Base-by-base conservation (phyloP, 192 early-diverging fungal species). In the Lunasporangiospora selenospora region DNA sequence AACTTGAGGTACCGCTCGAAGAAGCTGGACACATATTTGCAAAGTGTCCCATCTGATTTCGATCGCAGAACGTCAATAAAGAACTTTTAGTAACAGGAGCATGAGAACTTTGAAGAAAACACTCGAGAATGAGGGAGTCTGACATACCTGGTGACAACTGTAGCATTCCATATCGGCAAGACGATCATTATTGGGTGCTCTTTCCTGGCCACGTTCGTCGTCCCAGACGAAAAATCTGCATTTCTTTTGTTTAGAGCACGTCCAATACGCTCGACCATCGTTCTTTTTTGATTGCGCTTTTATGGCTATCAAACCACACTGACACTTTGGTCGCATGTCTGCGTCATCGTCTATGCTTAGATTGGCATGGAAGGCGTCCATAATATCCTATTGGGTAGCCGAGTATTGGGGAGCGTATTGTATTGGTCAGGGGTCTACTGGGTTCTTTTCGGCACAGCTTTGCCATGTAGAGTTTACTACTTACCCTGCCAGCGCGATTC, bases 191-290 rank as follows among this genome's bases (percentile, higher is more conserved):
- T 21, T 50, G 36, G 21, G 32, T 7, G 6, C 24, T n/a, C 47
- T 61, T 23, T 21, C 48, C 23, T 12, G 42, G 16, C 21, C 47
- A 49, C 69, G 12, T 29, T 62, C 69, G 37, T 91, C 89, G 8
- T 64, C 77, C 89, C 88, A 89, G 23, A 73, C 38, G 61, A 91
- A 89, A 49, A 79, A 91, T 5, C 55, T 62, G 46, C 88, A 91
- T 1, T 52, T 55, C 1, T 16, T 52, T 8, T 44, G 49, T 27
- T 67, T 69, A 21, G 52, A 62, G 27, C 66, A 77, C 6, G 32
- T 23, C 56, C 50, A 67, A 29, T 47, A 77, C 16, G 30, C 10
- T 5, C 47, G 50, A 3, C 43, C 41, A 9, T 43, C 31, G 31
- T 65, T 47, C 26, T 64, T 65, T 10, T 36, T 0, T 34, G 62